Evolutionary conservation across 2,329 filamentous ascomycete species (phyloP), one percentile per base, ranked within the genome.

Genomic region (Fusarium cicatricum): DNA sequence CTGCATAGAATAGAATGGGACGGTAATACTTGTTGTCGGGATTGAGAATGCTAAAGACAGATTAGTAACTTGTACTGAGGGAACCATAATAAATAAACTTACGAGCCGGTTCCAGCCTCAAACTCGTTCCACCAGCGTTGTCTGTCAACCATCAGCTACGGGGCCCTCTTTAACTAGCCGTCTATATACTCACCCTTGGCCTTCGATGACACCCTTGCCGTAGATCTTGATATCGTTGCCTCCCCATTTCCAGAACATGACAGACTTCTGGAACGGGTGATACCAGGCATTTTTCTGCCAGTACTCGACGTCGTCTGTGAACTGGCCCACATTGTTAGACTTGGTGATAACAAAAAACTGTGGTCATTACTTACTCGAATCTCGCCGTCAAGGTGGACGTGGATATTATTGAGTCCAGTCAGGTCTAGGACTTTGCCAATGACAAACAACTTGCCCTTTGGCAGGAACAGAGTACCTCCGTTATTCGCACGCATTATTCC

Each of bases 261-360:
- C 71, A 84, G 83, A 81, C 58, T 89, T 89, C 65, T 90, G 88
- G 74, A 85, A 91, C 7, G 75, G 77, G 48, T 79, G 74, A 12
- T 65, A 64, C 65, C 74, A 78, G 32, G 76, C 71, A 50, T 77
- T 71, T 12, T 68, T 57, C 62, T 79, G 77, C 77, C 77, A 79
- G 67, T 76, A 78, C 5, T 72, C 60, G 4, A 76, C 77, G 52
- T 79, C 74, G 17, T 79, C 72, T 51, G 77, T 79, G 60, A 79
- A 79, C 64, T 72, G n/a, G 0, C 1, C 0, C 67, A 5, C 36
- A 19, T 5, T 10, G 3, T 41, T 3, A 16, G 28, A 16, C 11
- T 29, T n/a, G 23, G 6, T 26, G 23, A 6, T 29, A 7, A 1
- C 3, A 14, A 4, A 12, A 14, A 4, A 12, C 2, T 5, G 17